phyloP scores from a whole-genome alignment of 2,329 filamentous ascomycete species.

The Penicillium sp. region DNA sequence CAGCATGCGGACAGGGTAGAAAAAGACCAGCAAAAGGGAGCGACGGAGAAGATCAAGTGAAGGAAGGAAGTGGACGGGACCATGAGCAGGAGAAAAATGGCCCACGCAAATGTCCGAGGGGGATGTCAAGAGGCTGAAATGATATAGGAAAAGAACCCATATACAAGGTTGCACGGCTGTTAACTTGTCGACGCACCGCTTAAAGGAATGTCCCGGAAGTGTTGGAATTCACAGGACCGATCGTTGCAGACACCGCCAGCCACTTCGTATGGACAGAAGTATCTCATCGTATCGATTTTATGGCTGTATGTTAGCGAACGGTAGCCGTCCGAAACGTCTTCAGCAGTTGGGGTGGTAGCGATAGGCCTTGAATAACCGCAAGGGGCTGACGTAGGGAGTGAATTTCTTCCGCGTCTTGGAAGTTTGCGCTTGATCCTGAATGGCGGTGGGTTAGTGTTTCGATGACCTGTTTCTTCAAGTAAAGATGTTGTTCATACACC shows the following conservation, averaged over 20 bases:
- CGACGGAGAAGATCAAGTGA: slow-evolving; percentile 5
- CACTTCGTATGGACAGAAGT: slow-evolving; percentile 72
- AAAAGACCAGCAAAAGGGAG: slow-evolving; percentile 13
- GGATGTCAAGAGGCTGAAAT: slow-evolving; percentile 1
- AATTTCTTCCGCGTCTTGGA: slow-evolving; percentile 31
- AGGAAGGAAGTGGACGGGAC: background rate
- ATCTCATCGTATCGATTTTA: slow-evolving; percentile 69
- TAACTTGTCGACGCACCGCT: slow-evolving; percentile 62
- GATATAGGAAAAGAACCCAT: slow-evolving; percentile 21
- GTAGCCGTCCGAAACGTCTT: slow-evolving; percentile 68
- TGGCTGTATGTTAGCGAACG: slow-evolving; percentile 92
- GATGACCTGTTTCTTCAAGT: slow-evolving; percentile 9
- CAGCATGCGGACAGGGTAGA: slow-evolving; percentile 34
- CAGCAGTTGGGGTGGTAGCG: slow-evolving; percentile 76
- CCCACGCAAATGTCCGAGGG: background rate
- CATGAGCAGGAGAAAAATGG: background rate
- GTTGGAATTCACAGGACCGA: slow-evolving; percentile 67
- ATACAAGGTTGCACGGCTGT: slow-evolving; percentile 24
- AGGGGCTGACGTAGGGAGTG: slow-evolving; percentile 73
- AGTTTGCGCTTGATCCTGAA: slow-evolving; percentile 24
- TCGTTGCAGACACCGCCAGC: slow-evolving; percentile 69
- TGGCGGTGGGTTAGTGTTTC: slow-evolving; percentile 25
- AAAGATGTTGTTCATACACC: slow-evolving; percentile 30
- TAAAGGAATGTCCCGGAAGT: slow-evolving; percentile 68
- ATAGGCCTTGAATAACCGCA: slow-evolving; percentile 78